Evolutionary conservation across 192 early-diverging fungal species (phyloP).

Genomic region (Dimargaris verticillata): DNA sequence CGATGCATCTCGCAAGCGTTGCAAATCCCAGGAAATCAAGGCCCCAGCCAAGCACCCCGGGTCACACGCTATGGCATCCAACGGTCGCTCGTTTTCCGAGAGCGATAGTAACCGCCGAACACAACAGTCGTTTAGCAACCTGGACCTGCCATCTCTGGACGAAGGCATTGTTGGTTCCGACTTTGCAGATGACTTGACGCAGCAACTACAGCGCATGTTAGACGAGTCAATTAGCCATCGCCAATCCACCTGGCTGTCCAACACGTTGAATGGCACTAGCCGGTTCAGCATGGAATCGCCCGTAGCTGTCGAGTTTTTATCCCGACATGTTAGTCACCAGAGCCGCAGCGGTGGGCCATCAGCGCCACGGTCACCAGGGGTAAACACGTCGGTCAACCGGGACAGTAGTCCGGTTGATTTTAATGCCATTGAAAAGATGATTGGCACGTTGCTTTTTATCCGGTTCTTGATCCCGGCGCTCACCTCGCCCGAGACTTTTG

Average conservation of each 20-base stretch:
- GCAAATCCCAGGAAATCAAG: slow-evolving; percentile 14
- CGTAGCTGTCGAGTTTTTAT: slow-evolving; percentile 15
- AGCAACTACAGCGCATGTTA: background rate
- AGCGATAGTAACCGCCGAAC: too few species aligned
- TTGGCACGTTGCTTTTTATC: slow-evolving; percentile 47
- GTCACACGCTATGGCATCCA: too few species aligned
- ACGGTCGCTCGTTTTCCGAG: too few species aligned
- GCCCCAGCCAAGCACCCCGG: too few species aligned
- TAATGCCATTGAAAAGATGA: slow-evolving; percentile 41
- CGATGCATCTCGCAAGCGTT: slow-evolving; percentile 6
- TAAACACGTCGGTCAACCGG: slow-evolving; percentile 12
- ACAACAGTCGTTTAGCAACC: background rate
- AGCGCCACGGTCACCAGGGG: slow-evolving; percentile 21
- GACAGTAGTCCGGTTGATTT: slow-evolving; percentile 31
- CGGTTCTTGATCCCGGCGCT: slow-evolving; percentile 38
- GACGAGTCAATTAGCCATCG: background rate
- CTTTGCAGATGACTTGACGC: slow-evolving; percentile 4
- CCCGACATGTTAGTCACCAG: too few species aligned
- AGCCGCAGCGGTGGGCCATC: slow-evolving; percentile 21
- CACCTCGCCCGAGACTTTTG: slow-evolving; percentile 33
- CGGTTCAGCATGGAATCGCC: slow-evolving; percentile 10
- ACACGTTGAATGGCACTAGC: background rate
- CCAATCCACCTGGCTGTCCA: slow-evolving; percentile 7
- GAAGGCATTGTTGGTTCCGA: background rate
- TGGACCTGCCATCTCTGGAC: slow-evolving; percentile 1